phyloP scores from a whole-genome alignment of 371 early-diverging fungal species.

The Mucor indicus region DNA sequence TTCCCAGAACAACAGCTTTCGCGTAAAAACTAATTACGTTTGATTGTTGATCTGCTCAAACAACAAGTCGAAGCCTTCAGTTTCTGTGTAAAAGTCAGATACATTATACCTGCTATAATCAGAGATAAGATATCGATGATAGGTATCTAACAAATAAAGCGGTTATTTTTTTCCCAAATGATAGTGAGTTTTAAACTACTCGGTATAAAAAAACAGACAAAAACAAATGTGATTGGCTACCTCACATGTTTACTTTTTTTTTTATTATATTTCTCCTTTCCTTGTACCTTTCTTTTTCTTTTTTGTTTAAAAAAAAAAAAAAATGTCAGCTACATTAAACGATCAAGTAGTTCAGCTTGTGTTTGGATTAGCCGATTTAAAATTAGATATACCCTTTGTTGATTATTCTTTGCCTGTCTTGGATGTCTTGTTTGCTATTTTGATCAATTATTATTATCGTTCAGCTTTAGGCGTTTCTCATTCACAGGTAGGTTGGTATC shows the following conservation, averaged over 20 bases:
- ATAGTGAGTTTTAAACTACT: no score
- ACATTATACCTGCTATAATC: no score
- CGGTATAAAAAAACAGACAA: background rate
- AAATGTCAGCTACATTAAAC: constrained; percentile 11
- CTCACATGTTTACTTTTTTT: background rate
- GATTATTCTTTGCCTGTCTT: constrained; percentile 36
- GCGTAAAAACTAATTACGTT: no score
- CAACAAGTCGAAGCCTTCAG: no score
- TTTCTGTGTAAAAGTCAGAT: no score
- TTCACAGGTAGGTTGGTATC: constrained; percentile 46
- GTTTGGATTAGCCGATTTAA: constrained; percentile 21
- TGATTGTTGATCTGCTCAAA: no score
- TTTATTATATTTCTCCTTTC: no score
- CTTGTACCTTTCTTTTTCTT: background rate
- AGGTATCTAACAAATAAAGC: no score
- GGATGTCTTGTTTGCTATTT: constrained; percentile 51
- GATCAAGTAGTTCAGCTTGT: constrained; percentile 31
- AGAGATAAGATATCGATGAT: no score
- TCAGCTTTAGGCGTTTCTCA: constrained; percentile 45
- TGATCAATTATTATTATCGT: constrained; percentile 54
- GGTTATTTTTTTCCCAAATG: no score
- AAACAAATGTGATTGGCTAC: background rate
- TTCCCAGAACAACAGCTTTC: no score
- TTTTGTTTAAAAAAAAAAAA: background rate
- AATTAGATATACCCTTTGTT: constrained; percentile 25